Evolutionary conservation across 2,329 filamentous ascomycete genomes (phyloP), one percentile per base, ranked within the genome.

Genomic region (Cordyceps cateniannulata): DNA sequence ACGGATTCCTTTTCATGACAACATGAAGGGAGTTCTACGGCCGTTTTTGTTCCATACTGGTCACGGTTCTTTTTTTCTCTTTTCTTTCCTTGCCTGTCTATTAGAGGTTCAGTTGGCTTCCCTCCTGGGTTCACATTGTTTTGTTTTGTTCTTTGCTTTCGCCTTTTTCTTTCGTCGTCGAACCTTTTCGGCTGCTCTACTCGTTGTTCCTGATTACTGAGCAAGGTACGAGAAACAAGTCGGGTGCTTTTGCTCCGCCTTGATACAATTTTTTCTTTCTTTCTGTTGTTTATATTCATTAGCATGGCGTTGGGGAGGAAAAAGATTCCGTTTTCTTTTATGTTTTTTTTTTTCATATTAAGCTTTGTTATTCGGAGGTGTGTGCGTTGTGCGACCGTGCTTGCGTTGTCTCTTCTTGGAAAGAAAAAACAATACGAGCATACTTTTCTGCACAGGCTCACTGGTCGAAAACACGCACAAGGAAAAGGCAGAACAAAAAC

Each of bases 271-370:
- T 42, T 49, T 22, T 24, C 1, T 32, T 18, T 50, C 18, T 58
- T 47, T n/a, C 20, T 20, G 9, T 52, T 45, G 18, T 52, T 29
- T 51, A n/a, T 49, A 51, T 63, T 54, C 57, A 60, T 58, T 63
- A 72, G 70, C 70, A 72, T 65, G 70, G 70, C 70, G 70, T 71
- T 72, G 63, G 63, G 69, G 38, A 42, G 68, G 66, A 65, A 64
- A 65, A 63, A 65, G 52, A 48, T 32, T 63, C 64, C 60, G 54
- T 57, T 27, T 48, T 29, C 59, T 54, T 49, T 54, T 60, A 59
- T 49, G 27, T 48, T 64, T 61, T 38, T 57, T 63, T 50, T 60
- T 32, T 9, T 32, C 10, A 32, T 44, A 9, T 18, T 32, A n/a
- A 5, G 38, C 38, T 14, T 35, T 35, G 7, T 12, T 35, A 9